Evolutionary conservation across 2,329 filamentous ascomycete genomes (phyloP).

Genomic region (Diaporthe caulivora): DNA sequence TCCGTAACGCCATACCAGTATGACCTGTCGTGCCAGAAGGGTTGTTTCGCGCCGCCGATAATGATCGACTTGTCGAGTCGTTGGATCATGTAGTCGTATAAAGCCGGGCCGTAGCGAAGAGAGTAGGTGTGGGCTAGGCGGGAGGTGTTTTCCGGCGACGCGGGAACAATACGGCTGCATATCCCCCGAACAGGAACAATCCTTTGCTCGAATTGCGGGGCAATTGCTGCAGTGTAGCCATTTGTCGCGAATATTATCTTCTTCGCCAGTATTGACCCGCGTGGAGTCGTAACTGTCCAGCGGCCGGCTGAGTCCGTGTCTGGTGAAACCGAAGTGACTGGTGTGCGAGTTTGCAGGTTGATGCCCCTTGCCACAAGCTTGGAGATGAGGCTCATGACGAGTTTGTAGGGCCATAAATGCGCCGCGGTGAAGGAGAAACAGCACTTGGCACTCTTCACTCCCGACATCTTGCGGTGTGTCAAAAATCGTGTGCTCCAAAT

Average conservation of each 20-base stretch:
- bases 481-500: neutral
- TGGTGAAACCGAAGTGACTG: conserved; percentile 37
- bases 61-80: conserved; percentile 58
- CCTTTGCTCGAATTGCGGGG: conserved; percentile 68
- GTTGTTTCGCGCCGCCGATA: conserved; percentile 50
- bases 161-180: conserved; percentile 43
- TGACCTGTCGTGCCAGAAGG: conserved; percentile 48
- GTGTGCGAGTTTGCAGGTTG: conserved; percentile 31
- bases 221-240: conserved; percentile 72
- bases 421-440: conserved; percentile 47
- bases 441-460: conserved; percentile 51
- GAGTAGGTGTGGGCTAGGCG: conserved; percentile 45
- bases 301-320: conserved; percentile 41
- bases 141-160: conserved; percentile 31
- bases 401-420: conserved; percentile 48
- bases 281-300: conserved; percentile 64
- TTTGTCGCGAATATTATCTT: conserved; percentile 76
- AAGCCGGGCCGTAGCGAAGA: conserved; percentile 41
- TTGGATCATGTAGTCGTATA: conserved; percentile 56
- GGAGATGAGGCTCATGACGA: conserved; percentile 45
- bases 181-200: conserved; percentile 73
- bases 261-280: conserved; percentile 65
- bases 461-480: conserved; percentile 44
- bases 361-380: conserved; percentile 35
- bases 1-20: conserved; percentile 61